Evolutionary conservation across 2,329 filamentous ascomycete species (phyloP).

Genomic region (Talaromyces sp.): DNA sequence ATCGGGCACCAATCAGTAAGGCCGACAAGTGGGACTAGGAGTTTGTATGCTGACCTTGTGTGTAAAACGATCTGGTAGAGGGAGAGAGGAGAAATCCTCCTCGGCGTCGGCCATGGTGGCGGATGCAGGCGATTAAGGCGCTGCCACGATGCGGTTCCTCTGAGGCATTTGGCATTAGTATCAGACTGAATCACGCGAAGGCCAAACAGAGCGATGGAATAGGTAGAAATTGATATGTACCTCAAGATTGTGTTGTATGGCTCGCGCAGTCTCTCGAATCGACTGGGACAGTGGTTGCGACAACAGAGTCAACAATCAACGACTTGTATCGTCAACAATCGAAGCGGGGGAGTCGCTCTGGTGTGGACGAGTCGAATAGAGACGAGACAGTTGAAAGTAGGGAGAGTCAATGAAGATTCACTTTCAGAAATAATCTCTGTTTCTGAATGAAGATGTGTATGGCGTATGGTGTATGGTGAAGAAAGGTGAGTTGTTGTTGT

Average conservation of each 20-base stretch:
- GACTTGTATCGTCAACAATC: slow-evolving; percentile 11
- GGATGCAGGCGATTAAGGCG: slow-evolving; percentile 9
- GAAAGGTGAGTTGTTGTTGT: not conserved
- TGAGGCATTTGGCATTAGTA: not conserved
- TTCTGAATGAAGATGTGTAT: not conserved
- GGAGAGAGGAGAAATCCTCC: slow-evolving; percentile 46
- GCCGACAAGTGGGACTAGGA: not conserved
- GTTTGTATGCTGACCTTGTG: slow-evolving; percentile 39
- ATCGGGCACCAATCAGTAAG: slow-evolving; percentile 5
- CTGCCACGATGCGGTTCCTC: slow-evolving; percentile 14
- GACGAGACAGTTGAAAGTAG: not conserved
- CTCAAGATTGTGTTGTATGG: not conserved
- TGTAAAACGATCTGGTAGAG: slow-evolving; percentile 43
- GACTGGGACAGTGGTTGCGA: not conserved
- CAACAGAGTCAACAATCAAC: not conserved
- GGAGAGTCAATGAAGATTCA: not conserved
- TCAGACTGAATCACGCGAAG: not conserved
- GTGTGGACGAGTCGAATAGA: not conserved
- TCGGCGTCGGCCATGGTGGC: slow-evolving; percentile 43
- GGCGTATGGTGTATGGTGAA: not conserved
- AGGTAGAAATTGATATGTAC: not conserved
- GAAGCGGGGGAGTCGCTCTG: slow-evolving; percentile 10
- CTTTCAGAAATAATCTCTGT: not conserved
- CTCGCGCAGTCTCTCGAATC: not conserved
- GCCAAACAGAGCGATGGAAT: not conserved